phyloP scores from a whole-genome alignment of 805 yeast genomes.

The Yarrowia divulgata region DNA sequence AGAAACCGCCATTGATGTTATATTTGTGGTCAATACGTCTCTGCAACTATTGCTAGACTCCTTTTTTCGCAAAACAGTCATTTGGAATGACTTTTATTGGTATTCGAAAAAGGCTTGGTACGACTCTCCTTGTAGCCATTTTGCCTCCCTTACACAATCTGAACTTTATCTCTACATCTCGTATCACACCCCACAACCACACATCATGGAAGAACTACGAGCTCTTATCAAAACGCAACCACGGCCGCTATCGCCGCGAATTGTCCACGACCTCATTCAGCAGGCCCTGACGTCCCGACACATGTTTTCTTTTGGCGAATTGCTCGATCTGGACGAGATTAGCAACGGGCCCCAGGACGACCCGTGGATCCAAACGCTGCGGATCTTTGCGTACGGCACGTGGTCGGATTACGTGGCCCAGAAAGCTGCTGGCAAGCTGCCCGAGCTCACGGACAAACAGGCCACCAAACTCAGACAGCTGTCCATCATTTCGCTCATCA shows the following conservation, averaged over 20 bases:
- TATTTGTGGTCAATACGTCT: too few relatives aligned
- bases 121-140: too few relatives aligned
- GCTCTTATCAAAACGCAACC: conserved; percentile 27
- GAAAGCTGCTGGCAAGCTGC: background rate
- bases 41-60: too few relatives aligned
- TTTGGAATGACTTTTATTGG: too few relatives aligned
- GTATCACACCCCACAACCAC: background rate
- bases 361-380: conserved; percentile 41
- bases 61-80: too few relatives aligned
- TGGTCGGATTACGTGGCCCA: conserved; percentile 41
- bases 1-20: too few relatives aligned
- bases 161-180: background rate
- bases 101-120: too few relatives aligned
- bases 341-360: background rate
- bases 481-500: conserved; percentile 42
- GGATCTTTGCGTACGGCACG: conserved; percentile 43
- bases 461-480: conserved; percentile 44
- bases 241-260: conserved; percentile 21
- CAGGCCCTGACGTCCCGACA: conserved; percentile 18
- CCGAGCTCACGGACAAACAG: conserved; percentile 40
- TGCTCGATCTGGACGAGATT: conserved; percentile 20
- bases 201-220: conserved; percentile 21
- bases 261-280: conserved; percentile 26
- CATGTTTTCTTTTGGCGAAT: conserved; percentile 25
- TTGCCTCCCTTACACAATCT: background rate